Evolutionary conservation across 768 basidiomycete genomes (phyloP).

Genomic region (Suillus decipiens): DNA sequence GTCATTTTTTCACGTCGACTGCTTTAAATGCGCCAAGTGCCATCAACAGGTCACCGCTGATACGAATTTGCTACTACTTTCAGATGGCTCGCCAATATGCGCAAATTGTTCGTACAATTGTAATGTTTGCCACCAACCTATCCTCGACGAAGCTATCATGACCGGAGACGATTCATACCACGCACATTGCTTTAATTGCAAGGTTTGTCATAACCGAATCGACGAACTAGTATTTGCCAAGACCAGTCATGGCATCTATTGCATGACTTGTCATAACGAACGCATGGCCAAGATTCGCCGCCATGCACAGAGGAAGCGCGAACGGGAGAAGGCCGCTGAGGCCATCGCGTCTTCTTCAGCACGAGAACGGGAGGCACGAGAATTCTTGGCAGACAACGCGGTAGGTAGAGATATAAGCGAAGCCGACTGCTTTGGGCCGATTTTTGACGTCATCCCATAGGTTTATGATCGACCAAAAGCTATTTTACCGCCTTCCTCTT

Average conservation of each 20-base stretch:
- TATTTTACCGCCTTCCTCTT: slow-evolving; percentile 11
- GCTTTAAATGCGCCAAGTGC: slow-evolving; percentile 98
- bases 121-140: slow-evolving; percentile 91
- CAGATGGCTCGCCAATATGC: slow-evolving; percentile 97
- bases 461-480: slow-evolving; percentile 12
- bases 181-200: slow-evolving; percentile 98
- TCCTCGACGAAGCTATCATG: slow-evolving; percentile 99
- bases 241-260: slow-evolving; percentile 97
- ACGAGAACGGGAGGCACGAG: slow-evolving; percentile 27
- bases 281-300: slow-evolving; percentile 91
- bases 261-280: slow-evolving; percentile 98
- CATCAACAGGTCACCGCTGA: slow-evolving; percentile 90
- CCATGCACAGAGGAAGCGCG: slow-evolving; percentile 85
- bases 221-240: slow-evolving; percentile 99
- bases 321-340: slow-evolving; percentile 45
- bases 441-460: slow-evolving; percentile 15
- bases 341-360: slow-evolving; percentile 26
- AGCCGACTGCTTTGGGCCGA: neutral
- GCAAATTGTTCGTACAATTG: slow-evolving; percentile 93
- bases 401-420: slow-evolving; percentile 35
- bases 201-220: slow-evolving; percentile 90
- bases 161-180: slow-evolving; percentile 99
- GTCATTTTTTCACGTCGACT: slow-evolving; percentile 93
- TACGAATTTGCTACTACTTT: slow-evolving; percentile 94
- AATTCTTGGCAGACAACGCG: slow-evolving; percentile 38